Conservation (phyloP, 176 grass and related monocot species). For the Canna indica region DNA sequence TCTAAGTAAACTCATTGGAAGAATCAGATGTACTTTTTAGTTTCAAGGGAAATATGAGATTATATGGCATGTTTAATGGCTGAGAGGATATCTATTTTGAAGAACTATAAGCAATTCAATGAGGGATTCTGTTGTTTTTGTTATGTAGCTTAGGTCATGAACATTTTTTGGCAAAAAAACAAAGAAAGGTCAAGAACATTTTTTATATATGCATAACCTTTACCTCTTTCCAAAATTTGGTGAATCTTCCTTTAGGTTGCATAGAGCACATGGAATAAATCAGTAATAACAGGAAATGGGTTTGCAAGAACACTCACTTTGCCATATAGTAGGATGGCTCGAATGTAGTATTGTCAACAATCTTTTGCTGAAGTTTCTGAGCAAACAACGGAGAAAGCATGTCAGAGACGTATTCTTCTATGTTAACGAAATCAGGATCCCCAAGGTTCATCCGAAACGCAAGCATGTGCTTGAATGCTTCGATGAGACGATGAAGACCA, state of each 20-base stretch:
- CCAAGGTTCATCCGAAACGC: conserved; percentile 64
- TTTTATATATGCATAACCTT: too few species aligned
- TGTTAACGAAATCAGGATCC: conserved; percentile 60
- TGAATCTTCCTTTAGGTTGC: not conserved
- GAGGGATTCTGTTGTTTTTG: too few species aligned
- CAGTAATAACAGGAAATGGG: not conserved
- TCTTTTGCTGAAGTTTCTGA: conserved; percentile 34
- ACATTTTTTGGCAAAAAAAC: too few species aligned
- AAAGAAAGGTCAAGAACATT: too few species aligned
- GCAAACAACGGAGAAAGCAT: conserved; percentile 63
- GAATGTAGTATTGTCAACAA: conserved; percentile 76
- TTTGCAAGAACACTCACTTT: conserved; percentile 25
- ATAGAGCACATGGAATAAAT: not conserved
- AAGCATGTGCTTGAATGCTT: conserved; percentile 77
- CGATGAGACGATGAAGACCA: conserved; percentile 61
- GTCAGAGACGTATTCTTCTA: conserved; percentile 31
- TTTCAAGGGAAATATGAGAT: too few species aligned
- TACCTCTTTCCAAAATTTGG: not conserved
- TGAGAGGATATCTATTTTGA: too few species aligned
- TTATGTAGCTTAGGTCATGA: too few species aligned
- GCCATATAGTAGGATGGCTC: conserved; percentile 58
- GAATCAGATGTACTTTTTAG: too few species aligned
- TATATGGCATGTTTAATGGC: too few species aligned
- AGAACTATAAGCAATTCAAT: too few species aligned
- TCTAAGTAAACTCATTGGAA: too few species aligned